These are phyloP conservation scores for Solidago caesia DNA, from an alignment of 129 eudicot species.

Conservation along the genomic window DNA sequence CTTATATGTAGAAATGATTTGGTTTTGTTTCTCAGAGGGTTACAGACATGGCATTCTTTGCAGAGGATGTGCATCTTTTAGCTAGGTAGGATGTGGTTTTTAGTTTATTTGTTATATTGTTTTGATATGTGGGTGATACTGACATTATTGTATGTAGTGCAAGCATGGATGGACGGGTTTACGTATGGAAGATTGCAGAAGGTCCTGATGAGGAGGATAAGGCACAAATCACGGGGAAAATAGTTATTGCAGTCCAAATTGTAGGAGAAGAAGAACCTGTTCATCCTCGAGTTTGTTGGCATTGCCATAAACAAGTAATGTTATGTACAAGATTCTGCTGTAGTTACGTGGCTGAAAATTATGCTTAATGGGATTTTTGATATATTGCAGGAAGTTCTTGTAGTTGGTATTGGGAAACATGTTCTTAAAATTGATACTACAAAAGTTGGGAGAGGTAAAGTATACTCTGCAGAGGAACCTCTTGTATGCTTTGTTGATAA, in stretches of 20 bases:
- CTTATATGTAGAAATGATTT: not conserved
- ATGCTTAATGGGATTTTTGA: not conserved
- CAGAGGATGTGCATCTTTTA: constrained; percentile 95
- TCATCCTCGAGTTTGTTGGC: constrained; percentile 99
- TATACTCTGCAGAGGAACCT: constrained; percentile 80
- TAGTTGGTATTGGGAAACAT: constrained; percentile 81
- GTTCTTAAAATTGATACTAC: constrained; percentile 83
- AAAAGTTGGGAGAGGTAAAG: constrained; percentile 85
- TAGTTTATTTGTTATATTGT: not conserved
- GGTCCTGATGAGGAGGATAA: constrained; percentile 89
- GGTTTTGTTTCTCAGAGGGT: constrained; percentile 65
- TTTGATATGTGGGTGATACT: constrained; percentile 4
- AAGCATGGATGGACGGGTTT: constrained; percentile 92
- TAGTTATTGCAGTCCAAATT: constrained; percentile 76
- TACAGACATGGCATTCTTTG: constrained; percentile 99
- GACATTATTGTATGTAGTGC: constrained; percentile 50
- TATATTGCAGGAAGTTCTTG: constrained; percentile 73
- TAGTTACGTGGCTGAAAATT: not conserved
- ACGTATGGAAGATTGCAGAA: constrained; percentile 91
- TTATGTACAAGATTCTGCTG: not conserved
- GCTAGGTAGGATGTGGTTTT: constrained; percentile 60
- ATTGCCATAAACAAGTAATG: constrained; percentile 90
- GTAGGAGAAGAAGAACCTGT: constrained; percentile 77
- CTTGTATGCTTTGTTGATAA: constrained; percentile 68
- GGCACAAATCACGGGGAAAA: constrained; percentile 76